Base-by-base conservation (phyloP, 495 filamentous ascomycete species). In the Talaromyces borbonicus region DNA sequence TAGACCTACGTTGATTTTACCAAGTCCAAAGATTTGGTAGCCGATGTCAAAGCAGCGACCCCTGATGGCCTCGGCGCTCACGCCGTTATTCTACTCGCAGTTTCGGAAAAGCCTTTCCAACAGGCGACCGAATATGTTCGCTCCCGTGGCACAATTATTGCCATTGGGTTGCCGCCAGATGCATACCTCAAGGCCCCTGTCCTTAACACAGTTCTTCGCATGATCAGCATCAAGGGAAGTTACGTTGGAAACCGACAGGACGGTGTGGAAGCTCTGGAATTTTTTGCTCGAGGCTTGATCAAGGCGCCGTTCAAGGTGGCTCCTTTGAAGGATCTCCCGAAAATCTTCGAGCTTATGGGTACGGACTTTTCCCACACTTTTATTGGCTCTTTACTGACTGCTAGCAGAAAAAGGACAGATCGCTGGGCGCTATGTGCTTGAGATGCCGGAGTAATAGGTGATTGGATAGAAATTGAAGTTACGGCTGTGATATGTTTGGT, bases 181-280 rank as follows among this genome's bases (percentile, higher is more conserved):
- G 90, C 90, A 2, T 85, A 68, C 58, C 72, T 95, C 42, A 75
- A 76, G 47, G 90, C 88, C 3, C 83, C 85, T 5, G 88, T 95
- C 20, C 90, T 95, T 58, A 75, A 85, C 52, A 84, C 83, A 4
- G 90, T 96, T 19, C 73, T 89, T 51, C 74, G 75, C 55, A 94
- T 95, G 87, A 83, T 95, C 64, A 83, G 66, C 50, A 95, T 96
- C 74, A 88, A 86, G 71, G 90, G 90, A 36, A 84, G 78, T 51
- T 95, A 95, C 57, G 90, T 95, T 48, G 90, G 90, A 32, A 95
- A 93, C 63, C 77, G 86, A 41, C 79, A 84, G 59, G 90, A 96
- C 57, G 84, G 76, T 0, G 70, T 77, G 11, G 90, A 96, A 62
- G 90, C 90, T 6, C 65, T 95, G 35, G 90, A 94, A 52, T 95